Conservation (phyloP, 371 early-diverging fungal genomes). For the Circinella umbellata region DNA sequence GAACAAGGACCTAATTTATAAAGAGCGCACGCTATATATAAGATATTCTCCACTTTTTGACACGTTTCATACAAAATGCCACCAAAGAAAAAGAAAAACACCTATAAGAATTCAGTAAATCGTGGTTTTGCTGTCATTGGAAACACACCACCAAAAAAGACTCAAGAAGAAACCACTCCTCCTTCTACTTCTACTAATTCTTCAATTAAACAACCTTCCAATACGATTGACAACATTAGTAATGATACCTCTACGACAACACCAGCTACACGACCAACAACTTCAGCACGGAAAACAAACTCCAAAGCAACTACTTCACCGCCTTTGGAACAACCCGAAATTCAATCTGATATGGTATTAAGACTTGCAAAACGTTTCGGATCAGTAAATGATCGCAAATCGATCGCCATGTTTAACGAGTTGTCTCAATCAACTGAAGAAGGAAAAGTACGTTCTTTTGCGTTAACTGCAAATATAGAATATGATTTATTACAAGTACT, state of each 20-base stretch:
- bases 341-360: conserved; percentile 1
- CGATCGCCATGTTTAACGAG: conserved; percentile 4
- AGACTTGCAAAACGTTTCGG: conserved; percentile 13
- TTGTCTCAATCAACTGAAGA: not conserved
- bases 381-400: conserved; percentile 17
- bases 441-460: conserved; percentile 12
- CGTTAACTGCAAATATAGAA: conserved; percentile 23
- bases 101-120: no score
- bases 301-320: not conserved
- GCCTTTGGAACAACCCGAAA: conserved; percentile 14
- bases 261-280: not conserved
- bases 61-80: no score
- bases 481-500: conserved; percentile 29
- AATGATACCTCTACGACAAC: not conserved
- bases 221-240: no score
- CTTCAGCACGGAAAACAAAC: not conserved
- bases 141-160: no score
- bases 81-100: no score
- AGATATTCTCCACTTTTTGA: no score
- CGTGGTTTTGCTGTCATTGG: no score
- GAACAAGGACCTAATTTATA: no score
- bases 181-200: no score
- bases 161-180: no score
- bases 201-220: no score
- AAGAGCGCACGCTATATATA: no score